phyloP scores from a whole-genome alignment of 2,329 filamentous ascomycete genomes.

The Diaporthe sp. region DNA sequence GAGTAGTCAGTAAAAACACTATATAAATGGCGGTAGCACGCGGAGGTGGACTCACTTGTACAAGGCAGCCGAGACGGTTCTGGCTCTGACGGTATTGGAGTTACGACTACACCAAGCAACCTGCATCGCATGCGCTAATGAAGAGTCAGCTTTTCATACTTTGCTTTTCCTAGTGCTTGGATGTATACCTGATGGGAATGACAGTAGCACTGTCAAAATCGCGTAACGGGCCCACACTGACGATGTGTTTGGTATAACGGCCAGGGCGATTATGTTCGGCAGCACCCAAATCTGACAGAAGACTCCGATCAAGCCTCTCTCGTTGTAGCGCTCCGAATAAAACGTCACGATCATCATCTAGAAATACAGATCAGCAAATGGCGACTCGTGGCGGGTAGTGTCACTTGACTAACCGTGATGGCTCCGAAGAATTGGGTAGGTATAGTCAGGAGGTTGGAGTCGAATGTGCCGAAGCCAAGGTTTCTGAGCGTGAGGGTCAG shows the following conservation, averaged over 20 bases:
- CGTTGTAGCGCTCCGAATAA: neutral
- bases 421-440: conserved; percentile 54
- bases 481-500: conserved; percentile 66
- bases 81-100: conserved; percentile 6
- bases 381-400: conserved; percentile 51
- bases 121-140: neutral
- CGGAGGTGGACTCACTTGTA: neutral
- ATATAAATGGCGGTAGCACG: too few relatives aligned
- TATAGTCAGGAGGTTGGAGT: conserved; percentile 70
- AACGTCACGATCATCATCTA: conserved; percentile 10
- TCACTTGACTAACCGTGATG: conserved; percentile 40
- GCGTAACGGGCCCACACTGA: conserved; percentile 6
- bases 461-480: conserved; percentile 65
- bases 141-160: neutral
- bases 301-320: conserved; percentile 9
- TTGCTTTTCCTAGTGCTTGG: neutral
- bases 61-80: conserved; percentile 6
- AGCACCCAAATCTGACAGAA: conserved; percentile 1
- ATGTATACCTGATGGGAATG: neutral
- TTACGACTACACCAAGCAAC: conserved; percentile 23
- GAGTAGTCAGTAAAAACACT: neutral
- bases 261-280: conserved; percentile 5
- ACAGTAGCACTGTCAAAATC: neutral
- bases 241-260: conserved; percentile 1
- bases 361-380: conserved; percentile 43